Percentiles rank a stretch among this genome's conserved stretches.
Conservation (phyloP, 192 early-diverging fungal species). For the Gryganskiella cystojenkinii region DNA sequence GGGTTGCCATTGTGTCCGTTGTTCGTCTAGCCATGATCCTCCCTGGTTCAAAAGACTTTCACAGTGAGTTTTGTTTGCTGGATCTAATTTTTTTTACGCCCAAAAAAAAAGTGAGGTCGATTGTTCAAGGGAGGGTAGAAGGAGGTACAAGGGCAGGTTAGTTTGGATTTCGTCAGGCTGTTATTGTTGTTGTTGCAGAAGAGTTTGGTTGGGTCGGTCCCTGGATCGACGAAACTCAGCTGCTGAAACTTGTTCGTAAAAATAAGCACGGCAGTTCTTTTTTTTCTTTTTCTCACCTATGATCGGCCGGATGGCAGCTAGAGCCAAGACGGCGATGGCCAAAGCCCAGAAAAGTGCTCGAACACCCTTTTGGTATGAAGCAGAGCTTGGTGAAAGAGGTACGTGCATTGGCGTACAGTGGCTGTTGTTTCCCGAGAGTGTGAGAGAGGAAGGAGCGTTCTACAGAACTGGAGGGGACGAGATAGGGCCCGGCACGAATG, state of each 20-base stretch:
- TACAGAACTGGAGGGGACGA: no score
- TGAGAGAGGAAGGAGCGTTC: not conserved
- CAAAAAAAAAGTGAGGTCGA: no score
- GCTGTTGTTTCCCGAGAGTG: not conserved
- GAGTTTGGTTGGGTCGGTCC: no score
- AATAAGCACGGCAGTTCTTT: no score
- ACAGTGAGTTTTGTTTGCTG: slow-evolving; percentile 54
- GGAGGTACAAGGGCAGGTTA: no score
- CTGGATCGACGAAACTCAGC: no score
- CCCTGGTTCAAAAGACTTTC: slow-evolving; percentile 55
- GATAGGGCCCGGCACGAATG: no score
- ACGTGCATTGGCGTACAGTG: not conserved
- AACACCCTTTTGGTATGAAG: not conserved
- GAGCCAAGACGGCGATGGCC: not conserved
- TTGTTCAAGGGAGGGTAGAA: no score
- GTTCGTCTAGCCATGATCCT: slow-evolving; percentile 61
- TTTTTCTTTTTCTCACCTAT: slow-evolving; percentile 22
- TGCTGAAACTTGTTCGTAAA: no score
- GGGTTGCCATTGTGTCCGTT: slow-evolving; percentile 66
- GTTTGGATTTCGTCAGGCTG: no score
- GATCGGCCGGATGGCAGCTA: slow-evolving; percentile 14
- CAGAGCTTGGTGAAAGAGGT: not conserved
- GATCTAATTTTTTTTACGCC: slow-evolving; percentile 53
- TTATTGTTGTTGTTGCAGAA: no score
- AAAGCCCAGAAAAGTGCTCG: slow-evolving; percentile 16